Percentiles rank a stretch among this genome's conserved stretches.
These are phyloP conservation scores for Prunus persica DNA, from an alignment of 306 rosid genomes.

Conservation along the genomic window Prunus_persica_NCBIv2 NC_034011.1:26460001-26460500, in stretches of 20 bases:
- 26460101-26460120: slow-evolving; percentile 63
- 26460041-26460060: slow-evolving; percentile 73
- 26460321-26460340: slow-evolving; percentile 63
- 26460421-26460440: slow-evolving; percentile 35
- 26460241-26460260: slow-evolving; percentile 74
- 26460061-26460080: slow-evolving; percentile 43
- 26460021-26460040: slow-evolving; percentile 25
- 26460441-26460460: slow-evolving; percentile 54
- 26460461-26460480: background rate
- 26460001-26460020: slow-evolving; percentile 80
- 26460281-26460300: slow-evolving; percentile 55
- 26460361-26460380: slow-evolving; percentile 63
- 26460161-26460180: slow-evolving; percentile 40
- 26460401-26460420: slow-evolving; percentile 32
- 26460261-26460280: slow-evolving; percentile 72
- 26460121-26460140: slow-evolving; percentile 68
- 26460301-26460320: slow-evolving; percentile 82
- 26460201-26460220: slow-evolving; percentile 84
- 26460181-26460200: slow-evolving; percentile 40
- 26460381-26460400: slow-evolving; percentile 42
- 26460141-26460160: slow-evolving; percentile 67
- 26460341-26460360: slow-evolving; percentile 68
- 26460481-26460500: background rate
- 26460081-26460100: slow-evolving; percentile 86
- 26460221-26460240: slow-evolving; percentile 83